phyloP scores from a whole-genome alignment of 2,329 filamentous ascomycete species.

The Dactylellina parvicollis region DNA sequence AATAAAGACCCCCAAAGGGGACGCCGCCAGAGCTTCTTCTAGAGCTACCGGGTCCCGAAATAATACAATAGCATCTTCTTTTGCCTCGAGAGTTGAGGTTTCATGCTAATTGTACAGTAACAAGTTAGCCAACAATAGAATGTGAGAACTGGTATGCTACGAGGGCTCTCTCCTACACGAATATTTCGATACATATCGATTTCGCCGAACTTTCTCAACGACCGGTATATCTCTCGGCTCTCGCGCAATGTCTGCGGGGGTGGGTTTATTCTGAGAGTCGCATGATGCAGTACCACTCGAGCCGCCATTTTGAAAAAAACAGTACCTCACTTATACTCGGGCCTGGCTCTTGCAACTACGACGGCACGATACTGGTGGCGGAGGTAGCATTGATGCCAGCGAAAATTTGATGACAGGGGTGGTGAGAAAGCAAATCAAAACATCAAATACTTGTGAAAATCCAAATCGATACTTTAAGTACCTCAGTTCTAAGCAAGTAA shows the following conservation, averaged over 20 bases:
- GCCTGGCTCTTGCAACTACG: background rate
- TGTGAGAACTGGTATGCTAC: too few relatives aligned
- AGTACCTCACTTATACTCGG: background rate
- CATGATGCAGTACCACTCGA: conserved; percentile 31
- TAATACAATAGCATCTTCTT: conserved; percentile 40
- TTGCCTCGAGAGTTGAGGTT: conserved; percentile 25
- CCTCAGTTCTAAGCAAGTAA: too few relatives aligned
- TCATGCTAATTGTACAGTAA: conserved; percentile 24
- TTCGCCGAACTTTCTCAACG: conserved; percentile 44
- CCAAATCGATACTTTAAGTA: too few relatives aligned
- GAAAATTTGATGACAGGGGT: background rate
- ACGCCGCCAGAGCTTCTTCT: conserved; percentile 20
- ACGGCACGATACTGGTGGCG: too few relatives aligned
- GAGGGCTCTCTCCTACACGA: conserved; percentile 28
- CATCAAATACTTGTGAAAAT: background rate
- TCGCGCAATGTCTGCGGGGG: conserved; percentile 35
- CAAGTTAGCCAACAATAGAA: background rate
- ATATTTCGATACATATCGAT: conserved; percentile 41
- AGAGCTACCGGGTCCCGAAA: conserved; percentile 32
- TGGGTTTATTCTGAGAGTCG: conserved; percentile 35
- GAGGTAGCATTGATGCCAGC: background rate
- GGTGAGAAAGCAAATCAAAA: background rate
- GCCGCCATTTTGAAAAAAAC: conserved; percentile 7
- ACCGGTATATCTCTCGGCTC: conserved; percentile 37
- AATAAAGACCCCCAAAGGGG: conserved; percentile 28